These are phyloP conservation scores for Penicillium sp. DNA, from an alignment of 2,329 filamentous ascomycete genomes.

Conservation along the genomic window DNA sequence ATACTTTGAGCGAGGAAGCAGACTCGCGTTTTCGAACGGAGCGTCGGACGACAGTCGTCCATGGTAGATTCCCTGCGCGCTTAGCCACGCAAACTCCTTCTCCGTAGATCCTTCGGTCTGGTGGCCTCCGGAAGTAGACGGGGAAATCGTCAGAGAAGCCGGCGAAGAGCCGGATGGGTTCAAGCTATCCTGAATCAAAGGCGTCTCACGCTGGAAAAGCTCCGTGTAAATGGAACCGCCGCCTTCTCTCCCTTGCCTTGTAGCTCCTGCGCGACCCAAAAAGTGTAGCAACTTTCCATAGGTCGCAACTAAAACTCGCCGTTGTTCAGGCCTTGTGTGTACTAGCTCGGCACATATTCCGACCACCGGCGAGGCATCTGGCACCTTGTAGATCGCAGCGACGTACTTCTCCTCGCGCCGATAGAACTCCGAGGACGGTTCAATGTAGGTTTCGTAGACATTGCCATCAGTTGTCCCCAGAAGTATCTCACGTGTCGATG, in stretches of 20 bases:
- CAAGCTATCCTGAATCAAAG: conserved; percentile 67
- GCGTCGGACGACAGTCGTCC: conserved; percentile 68
- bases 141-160: conserved; percentile 70
- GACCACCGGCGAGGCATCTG: conserved; percentile 70
- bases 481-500: conserved; percentile 89
- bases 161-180: conserved; percentile 56
- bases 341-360: conserved; percentile 80
- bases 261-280: conserved; percentile 63
- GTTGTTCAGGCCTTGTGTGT: conserved; percentile 62
- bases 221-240: conserved; percentile 79
- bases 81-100: conserved; percentile 76
- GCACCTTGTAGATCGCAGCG: conserved; percentile 74
- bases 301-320: conserved; percentile 76
- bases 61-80: conserved; percentile 78
- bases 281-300: conserved; percentile 75
- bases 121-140: conserved; percentile 62
- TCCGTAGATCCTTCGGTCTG: conserved; percentile 54
- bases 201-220: conserved; percentile 82
- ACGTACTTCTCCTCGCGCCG: conserved; percentile 90
- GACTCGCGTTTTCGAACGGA: conserved; percentile 72
- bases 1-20: conserved; percentile 70
- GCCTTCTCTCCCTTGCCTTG: conserved; percentile 66
- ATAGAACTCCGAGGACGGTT: conserved; percentile 92
- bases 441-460: conserved; percentile 91
- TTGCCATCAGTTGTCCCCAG: conserved; percentile 89